Evolutionary conservation across 495 filamentous ascomycete species (phyloP).

Genomic region (Thermochaetoides thermophila): DNA sequence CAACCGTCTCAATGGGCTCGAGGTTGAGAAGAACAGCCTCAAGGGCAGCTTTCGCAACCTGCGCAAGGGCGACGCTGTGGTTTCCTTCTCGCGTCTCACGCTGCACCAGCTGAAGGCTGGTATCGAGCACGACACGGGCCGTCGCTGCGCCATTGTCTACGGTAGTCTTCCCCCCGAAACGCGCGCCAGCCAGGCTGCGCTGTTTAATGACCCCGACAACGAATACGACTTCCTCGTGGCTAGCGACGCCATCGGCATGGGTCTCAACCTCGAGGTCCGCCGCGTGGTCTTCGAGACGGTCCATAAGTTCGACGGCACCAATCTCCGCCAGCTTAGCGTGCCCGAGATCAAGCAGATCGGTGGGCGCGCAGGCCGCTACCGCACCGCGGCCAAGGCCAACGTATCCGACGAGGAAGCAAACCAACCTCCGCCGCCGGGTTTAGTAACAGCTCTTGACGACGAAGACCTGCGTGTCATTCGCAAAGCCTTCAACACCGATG

Average conservation of each 20-base stretch:
- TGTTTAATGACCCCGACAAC: constrained; percentile 90
- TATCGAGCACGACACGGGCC: constrained; percentile 62
- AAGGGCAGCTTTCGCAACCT: constrained; percentile 47
- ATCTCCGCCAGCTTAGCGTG: constrained; percentile 39
- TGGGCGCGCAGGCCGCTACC: constrained; percentile 83
- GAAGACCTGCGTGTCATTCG: constrained; percentile 50
- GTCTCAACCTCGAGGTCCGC: constrained; percentile 84
- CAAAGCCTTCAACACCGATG: constrained; percentile 44
- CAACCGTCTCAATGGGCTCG: constrained; percentile 62
- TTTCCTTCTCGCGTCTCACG: constrained; percentile 65
- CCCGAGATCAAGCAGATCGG: constrained; percentile 88
- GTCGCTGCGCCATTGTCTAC: constrained; percentile 82
- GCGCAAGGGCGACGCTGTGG: constrained; percentile 78
- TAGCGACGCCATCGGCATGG: constrained; percentile 97
- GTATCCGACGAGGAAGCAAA: neutral
- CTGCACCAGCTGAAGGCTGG: constrained; percentile 67
- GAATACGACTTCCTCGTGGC: constrained; percentile 91
- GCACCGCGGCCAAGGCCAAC: constrained; percentile 44
- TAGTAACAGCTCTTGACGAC: constrained; percentile 66
- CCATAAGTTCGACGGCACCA: constrained; percentile 46
- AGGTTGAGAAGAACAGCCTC: constrained; percentile 47
- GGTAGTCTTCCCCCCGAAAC: constrained; percentile 86
- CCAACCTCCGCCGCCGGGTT: constrained; percentile 37
- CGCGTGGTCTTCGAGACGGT: constrained; percentile 75
- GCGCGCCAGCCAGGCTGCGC: constrained; percentile 69